Evolutionary conservation across 176 grass and related monocot species (phyloP).

Genomic region (Aegilops tauschii): DNA sequence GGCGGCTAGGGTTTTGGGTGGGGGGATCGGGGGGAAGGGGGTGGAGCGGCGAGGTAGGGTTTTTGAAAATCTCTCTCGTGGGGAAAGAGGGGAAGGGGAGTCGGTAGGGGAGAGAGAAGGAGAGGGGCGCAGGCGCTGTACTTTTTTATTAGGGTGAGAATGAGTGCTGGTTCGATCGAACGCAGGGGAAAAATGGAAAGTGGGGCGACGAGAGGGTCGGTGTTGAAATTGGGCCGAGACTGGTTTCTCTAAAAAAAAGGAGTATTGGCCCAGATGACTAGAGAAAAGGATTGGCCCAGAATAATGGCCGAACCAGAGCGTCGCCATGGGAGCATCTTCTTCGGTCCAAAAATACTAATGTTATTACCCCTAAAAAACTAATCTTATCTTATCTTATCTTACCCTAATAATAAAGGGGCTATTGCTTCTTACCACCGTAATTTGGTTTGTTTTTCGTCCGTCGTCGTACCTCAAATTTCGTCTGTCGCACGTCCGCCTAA

Average conservation of each 20-base stretch:
- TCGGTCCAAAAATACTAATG: too few relatives aligned
- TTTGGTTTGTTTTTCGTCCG: too few relatives aligned
- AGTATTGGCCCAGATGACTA: too few relatives aligned
- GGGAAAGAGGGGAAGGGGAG: neutral
- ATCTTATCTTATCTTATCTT: too few relatives aligned
- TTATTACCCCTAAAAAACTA: too few relatives aligned
- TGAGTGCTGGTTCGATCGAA: neutral
- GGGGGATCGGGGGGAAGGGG: slow-evolving; percentile 25
- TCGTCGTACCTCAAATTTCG: too few relatives aligned
- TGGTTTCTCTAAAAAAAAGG: too few relatives aligned
- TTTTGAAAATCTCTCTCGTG: slow-evolving; percentile 37
- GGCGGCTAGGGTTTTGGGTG: slow-evolving; percentile 23
- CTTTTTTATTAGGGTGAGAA: neutral
- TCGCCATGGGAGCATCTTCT: too few relatives aligned
- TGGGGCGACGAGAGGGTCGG: neutral
- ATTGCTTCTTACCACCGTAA: neutral
- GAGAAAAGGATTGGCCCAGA: too few relatives aligned
- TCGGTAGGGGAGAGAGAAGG: neutral
- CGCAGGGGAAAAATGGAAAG: neutral
- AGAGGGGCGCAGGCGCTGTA: neutral
- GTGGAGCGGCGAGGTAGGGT: slow-evolving; percentile 34
- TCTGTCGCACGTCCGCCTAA: too few relatives aligned
- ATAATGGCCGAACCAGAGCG: too few relatives aligned
- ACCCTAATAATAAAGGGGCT: too few relatives aligned
- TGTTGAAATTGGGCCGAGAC: neutral